Base-by-base conservation (phyloP, 208 protist genomes). In the Acanthamoeba triangularis region DNA sequence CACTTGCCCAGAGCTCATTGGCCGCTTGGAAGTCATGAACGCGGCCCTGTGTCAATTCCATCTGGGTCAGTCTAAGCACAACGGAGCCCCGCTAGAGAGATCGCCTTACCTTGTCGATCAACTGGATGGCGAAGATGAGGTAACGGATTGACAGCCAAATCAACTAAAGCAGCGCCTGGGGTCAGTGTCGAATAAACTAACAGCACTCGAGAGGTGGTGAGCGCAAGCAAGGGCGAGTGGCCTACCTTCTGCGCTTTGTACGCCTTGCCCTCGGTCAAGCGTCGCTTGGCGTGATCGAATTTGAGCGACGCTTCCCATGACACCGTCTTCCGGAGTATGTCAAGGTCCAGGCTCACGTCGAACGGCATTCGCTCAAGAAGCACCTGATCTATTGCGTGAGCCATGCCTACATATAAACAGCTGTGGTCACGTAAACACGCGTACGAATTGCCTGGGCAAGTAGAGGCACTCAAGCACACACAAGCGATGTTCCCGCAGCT, bases 401-500 rank as follows among this genome's bases (percentile, higher is more conserved):
- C 41, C 41, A 47, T 6, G 3, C 0, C 41, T 47, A 47, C 41
- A 47, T 7, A 47, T 7, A 47, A 94, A n/a, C 16, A 94, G 16
- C n/a, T n/a, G n/a, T n/a, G n/a, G n/a, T n/a, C n/a, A 18, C 3
- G 49, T 18, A 4, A 41, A 52, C 37, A 41, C 5, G 47, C 35
- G 59, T 82, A 94, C 90, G 80, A 82, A 94, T 63, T 94, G 44
- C 0, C 8, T 28, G 8, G 90, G 90, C 67, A 94, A 33, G 28
- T 84, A 94, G 67, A 94, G 90, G n/a, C 90, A 94, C n/a, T 94
- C 90, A 16, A 94, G 67, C 67, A 94, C 90, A 20, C n/a, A 82
- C 67, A 94, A 30, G 25, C 90, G 61, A 82, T 94, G 90, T 63
- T 94, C 90, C 13, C 90, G 23, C 30, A 94, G 10, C 90, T 94